Evolutionary conservation across 306 rosid genomes (phyloP).

Genomic region (Cajanus cajan): DNA sequence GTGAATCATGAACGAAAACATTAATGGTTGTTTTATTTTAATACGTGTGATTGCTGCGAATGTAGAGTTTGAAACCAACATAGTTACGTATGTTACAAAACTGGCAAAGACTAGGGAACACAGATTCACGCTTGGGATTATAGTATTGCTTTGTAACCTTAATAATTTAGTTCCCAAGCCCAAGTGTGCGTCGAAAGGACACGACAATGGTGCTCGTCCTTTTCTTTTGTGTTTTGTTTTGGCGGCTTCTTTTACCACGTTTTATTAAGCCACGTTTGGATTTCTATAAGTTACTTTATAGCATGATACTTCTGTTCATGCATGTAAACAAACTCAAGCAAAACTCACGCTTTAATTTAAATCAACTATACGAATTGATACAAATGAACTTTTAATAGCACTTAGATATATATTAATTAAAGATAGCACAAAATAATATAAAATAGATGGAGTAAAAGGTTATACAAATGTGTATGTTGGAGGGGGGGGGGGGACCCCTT

Average conservation of each 20-base stretch:
- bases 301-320: neutral
- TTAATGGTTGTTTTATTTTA: neutral
- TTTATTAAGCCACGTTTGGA: slow-evolving; percentile 17
- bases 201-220: slow-evolving; percentile 47
- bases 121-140: slow-evolving; percentile 32
- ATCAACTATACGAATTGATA: neutral
- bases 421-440: neutral
- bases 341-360: neutral
- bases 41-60: slow-evolving; percentile 15
- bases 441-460: neutral
- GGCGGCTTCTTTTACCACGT: slow-evolving; percentile 44
- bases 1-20: slow-evolving; percentile 28
- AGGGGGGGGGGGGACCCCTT: neutral
- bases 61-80: slow-evolving; percentile 77
- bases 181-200: slow-evolving; percentile 54
- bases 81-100: slow-evolving; percentile 53
- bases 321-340: neutral
- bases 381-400: neutral
- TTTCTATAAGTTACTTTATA: neutral
- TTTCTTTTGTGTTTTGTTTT: slow-evolving; percentile 36
- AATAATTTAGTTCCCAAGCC: slow-evolving; percentile 32
- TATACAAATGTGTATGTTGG: neutral
- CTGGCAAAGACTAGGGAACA: slow-evolving; percentile 55
- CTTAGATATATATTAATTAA: neutral
- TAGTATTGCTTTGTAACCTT: slow-evolving; percentile 28